These are phyloP conservation scores for Kwoniella dendrophila DNA, from an alignment of 768 basidiomycete species.

Conservation along the genomic window DNA sequence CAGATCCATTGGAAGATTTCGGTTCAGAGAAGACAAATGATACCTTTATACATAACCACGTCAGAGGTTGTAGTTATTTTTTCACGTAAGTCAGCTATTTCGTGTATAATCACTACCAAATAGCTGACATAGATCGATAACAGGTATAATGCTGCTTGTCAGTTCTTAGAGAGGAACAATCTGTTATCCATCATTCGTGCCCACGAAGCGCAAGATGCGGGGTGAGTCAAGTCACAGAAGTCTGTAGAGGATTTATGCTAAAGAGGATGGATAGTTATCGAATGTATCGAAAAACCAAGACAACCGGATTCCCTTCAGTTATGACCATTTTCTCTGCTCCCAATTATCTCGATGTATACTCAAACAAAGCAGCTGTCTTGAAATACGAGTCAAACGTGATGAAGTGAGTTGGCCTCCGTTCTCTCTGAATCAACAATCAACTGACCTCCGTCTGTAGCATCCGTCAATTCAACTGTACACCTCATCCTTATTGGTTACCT, in stretches of 20 bases:
- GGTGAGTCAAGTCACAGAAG: conserved; percentile 61
- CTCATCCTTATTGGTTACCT: conserved; percentile 96
- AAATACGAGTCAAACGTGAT: conserved; percentile 99
- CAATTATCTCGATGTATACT: conserved; percentile 97
- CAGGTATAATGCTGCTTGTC: conserved; percentile 94
- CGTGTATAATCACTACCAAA: neutral
- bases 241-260: neutral
- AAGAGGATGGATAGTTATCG: conserved; percentile 68
- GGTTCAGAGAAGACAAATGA: conserved; percentile 88
- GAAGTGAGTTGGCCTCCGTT: conserved; percentile 61
- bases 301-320: conserved; percentile 96
- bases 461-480: conserved; percentile 90
- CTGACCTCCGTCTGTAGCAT: conserved; percentile 58
- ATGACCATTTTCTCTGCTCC: conserved; percentile 99
- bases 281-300: conserved; percentile 98
- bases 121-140: neutral
- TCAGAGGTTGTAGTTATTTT: conserved; percentile 96
- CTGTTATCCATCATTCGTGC: conserved; percentile 94
- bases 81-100: conserved; percentile 69
- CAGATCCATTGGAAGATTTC: conserved; percentile 96
- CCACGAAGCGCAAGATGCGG: conserved; percentile 98
- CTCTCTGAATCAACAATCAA: conserved; percentile 8
- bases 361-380: conserved; percentile 97
- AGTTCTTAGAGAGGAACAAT: conserved; percentile 96
- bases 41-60: conserved; percentile 91